Base-by-base conservation (phyloP, 2,329 filamentous ascomycete species). In the Myriosclerotinia curreyana region DNA sequence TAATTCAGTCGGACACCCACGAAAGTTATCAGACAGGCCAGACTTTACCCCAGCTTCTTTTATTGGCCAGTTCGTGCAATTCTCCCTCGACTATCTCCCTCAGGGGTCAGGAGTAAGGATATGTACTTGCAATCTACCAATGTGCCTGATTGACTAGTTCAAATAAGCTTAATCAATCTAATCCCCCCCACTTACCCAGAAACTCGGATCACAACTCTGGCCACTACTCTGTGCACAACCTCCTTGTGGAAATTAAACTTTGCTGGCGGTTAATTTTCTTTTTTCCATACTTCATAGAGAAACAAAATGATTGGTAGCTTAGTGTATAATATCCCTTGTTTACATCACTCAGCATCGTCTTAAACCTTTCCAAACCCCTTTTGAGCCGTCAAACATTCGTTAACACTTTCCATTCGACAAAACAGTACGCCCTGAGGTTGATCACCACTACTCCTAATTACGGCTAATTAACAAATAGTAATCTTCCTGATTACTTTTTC, bases 171-270 rank as follows among this genome's bases (percentile, higher is more conserved):
- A 31, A 31, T 31, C 28, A 6, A 31, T 31, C 28, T 31, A 6
- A 31, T 31, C 28, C 28, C 6, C 4, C 6, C 28, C 28, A 5
- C 28, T 31, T 31, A 5, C 28, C 28, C 28, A 5, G 28, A 31
- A 31, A 31, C 28, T 31, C 28, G 28, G 28, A 31, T 14, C 40
- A 6, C 15, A 5, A 42, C 12, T 15, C 15, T 7, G 12, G 1
- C 15, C 17, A 7, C 31, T n/a, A 48, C 42, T 42, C 55, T n/a
- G 42, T 48, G 48, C 42, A n/a, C 36, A 28, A 36, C 25, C 34
- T 22, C 42, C 55, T 48, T 48, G 42, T 48, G 42, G 55, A 58
- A 58, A 58, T 58, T 36, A 36, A 36, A 58, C 12, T 40, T 25
- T 28, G 40, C 12, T 44, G 42, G 25, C 25, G 40, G 40, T 22